Conservation (phyloP, 2,329 filamentous ascomycete species). For the Chalaropsis ovoidea region DNA sequence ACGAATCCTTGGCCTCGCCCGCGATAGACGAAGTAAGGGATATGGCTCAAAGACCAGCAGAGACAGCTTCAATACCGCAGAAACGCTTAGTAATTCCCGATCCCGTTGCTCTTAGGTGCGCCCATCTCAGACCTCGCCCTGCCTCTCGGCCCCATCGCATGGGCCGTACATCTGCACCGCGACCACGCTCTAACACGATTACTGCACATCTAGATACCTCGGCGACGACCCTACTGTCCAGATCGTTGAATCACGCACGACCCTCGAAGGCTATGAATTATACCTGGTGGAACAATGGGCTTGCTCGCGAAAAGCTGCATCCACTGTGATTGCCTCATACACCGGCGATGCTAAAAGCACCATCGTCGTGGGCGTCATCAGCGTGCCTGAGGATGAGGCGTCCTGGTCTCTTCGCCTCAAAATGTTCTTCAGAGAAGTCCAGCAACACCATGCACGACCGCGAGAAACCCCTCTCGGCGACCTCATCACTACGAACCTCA, state of each 20-base stretch:
- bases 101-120: constrained; percentile 47
- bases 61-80: constrained; percentile 23
- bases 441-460: constrained; percentile 72
- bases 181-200: constrained; percentile 2
- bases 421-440: constrained; percentile 76
- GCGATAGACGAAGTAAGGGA: constrained; percentile 44
- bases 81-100: constrained; percentile 42
- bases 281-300: constrained; percentile 98
- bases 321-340: constrained; percentile 83
- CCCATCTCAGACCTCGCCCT: neutral
- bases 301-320: constrained; percentile 80
- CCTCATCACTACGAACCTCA: constrained; percentile 88
- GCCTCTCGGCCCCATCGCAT: neutral
- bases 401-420: constrained; percentile 70
- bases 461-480: constrained; percentile 74
- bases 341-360: constrained; percentile 74
- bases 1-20: constrained; percentile 17
- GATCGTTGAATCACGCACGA: constrained; percentile 60
- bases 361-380: constrained; percentile 69
- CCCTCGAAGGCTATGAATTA: constrained; percentile 74
- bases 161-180: neutral
- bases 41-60: constrained; percentile 26
- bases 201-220: constrained; percentile 49
- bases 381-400: constrained; percentile 68
- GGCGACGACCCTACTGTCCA: constrained; percentile 71